Conservation (phyloP, 2,329 filamentous ascomycete species). For the Fusarium bactridioides region DNA sequence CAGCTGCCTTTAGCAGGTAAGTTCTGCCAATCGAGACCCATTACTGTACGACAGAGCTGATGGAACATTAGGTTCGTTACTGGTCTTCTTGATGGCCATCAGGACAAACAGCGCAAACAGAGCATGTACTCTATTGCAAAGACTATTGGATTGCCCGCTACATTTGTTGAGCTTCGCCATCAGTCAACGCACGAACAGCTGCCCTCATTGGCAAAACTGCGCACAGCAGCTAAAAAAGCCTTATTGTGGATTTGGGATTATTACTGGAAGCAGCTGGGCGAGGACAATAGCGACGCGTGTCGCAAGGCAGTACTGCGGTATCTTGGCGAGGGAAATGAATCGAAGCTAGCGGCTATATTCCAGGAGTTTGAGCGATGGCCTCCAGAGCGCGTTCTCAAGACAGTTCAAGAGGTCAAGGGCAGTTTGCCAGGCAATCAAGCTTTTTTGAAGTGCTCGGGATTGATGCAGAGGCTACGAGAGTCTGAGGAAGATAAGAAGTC, state of each 20-base stretch:
- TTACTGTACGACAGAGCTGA: background rate
- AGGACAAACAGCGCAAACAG: slow-evolving; percentile 71
- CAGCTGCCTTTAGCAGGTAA: slow-evolving; percentile 77
- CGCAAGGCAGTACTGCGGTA: slow-evolving; percentile 50
- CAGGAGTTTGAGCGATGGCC: slow-evolving; percentile 49
- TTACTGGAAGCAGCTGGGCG: slow-evolving; percentile 73
- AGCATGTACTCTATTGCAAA: slow-evolving; percentile 78
- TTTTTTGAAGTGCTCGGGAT: slow-evolving; percentile 54
- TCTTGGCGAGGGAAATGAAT: slow-evolving; percentile 47
- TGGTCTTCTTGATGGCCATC: slow-evolving; percentile 77
- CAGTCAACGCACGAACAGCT: slow-evolving; percentile 90
- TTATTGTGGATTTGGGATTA: slow-evolving; percentile 88
- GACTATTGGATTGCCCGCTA: slow-evolving; percentile 73
- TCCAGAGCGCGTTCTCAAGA: slow-evolving; percentile 47
- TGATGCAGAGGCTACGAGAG: slow-evolving; percentile 51
- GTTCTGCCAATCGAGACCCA: slow-evolving; percentile 39
- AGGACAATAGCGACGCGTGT: slow-evolving; percentile 43
- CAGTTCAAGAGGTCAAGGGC: slow-evolving; percentile 51
- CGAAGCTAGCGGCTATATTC: slow-evolving; percentile 36
- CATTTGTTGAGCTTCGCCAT: slow-evolving; percentile 89
- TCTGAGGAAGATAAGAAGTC: slow-evolving; percentile 17
- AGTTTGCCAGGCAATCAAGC: slow-evolving; percentile 53
- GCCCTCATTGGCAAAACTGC: slow-evolving; percentile 76
- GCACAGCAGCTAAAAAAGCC: slow-evolving; percentile 73
- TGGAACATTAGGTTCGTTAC: slow-evolving; percentile 72